Evolutionary conservation across 345 rosid genomes (phyloP).

Genomic region (Euclidium syriacum): DNA sequence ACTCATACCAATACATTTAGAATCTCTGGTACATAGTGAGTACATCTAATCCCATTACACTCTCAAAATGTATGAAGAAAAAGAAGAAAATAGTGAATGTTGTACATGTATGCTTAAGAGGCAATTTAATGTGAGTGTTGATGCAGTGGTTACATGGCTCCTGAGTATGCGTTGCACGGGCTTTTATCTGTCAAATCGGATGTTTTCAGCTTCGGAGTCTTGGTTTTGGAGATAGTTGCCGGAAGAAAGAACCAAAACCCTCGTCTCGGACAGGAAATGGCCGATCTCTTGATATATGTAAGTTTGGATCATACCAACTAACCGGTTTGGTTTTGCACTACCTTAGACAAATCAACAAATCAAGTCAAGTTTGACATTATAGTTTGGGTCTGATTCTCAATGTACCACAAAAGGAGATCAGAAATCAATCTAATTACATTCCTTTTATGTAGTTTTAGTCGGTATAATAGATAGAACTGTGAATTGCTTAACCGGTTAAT

Average conservation of each 20-base stretch:
- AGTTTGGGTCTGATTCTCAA: background rate
- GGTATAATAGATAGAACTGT: too few species aligned
- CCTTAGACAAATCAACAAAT: background rate
- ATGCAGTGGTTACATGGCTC: constrained; percentile 93
- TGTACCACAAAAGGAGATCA: too few species aligned
- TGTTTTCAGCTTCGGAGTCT: constrained; percentile 81
- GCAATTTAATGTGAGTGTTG: constrained; percentile 13
- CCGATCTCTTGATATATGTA: constrained; percentile 75
- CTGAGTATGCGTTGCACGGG: constrained; percentile 84
- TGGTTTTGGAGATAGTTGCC: constrained; percentile 77
- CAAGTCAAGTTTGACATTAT: background rate
- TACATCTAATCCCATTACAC: constrained; percentile 19
- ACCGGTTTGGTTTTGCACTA: background rate
- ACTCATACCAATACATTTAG: constrained; percentile 66
- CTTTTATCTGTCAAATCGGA: constrained; percentile 74
- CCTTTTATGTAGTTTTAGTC: too few species aligned
- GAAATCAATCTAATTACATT: too few species aligned
- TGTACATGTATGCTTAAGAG: background rate
- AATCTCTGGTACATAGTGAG: constrained; percentile 88
- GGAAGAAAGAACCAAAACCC: constrained; percentile 73
- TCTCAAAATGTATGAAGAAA: background rate
- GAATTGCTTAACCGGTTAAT: background rate
- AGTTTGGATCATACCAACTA: constrained; percentile 31
- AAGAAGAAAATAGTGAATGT: background rate
- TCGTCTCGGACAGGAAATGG: constrained; percentile 43